Conservation (phyloP, 75 land plant genomes). For the Pinus taeda region DNA sequence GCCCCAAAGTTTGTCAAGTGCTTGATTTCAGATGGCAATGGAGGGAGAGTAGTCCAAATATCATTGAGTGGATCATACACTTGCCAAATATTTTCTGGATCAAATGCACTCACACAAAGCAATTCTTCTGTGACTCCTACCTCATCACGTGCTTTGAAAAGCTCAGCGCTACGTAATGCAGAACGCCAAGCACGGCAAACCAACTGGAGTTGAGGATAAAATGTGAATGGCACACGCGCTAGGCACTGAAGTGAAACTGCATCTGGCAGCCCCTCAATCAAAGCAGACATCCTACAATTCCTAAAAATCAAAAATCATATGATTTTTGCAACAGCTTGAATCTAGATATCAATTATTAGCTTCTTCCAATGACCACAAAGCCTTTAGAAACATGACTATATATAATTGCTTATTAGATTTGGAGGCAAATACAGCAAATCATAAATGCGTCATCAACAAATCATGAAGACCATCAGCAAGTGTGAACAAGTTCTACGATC, state of each 20-base stretch:
- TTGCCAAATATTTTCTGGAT: slow-evolving; percentile 94
- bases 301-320: slow-evolving; percentile 1
- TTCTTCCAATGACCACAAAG: too few species aligned
- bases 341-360: too few species aligned
- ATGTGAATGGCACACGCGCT: slow-evolving; percentile 71
- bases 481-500: too few species aligned
- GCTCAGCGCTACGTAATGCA: slow-evolving; percentile 59
- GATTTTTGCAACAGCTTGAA: too few species aligned
- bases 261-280: slow-evolving; percentile 96
- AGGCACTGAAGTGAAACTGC: slow-evolving; percentile 79
- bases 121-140: slow-evolving; percentile 69
- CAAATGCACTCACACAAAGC: slow-evolving; percentile 76
- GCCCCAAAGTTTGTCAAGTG: slow-evolving; percentile 79
- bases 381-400: too few species aligned
- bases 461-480: too few species aligned
- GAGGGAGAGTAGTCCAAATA: slow-evolving; percentile 73
- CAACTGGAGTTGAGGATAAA: slow-evolving; percentile 58
- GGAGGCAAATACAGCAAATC: too few species aligned
- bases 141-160: slow-evolving; percentile 59
- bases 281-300: slow-evolving; percentile 52
- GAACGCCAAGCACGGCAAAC: slow-evolving; percentile 85
- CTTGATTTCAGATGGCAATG: slow-evolving; percentile 63
- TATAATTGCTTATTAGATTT: too few species aligned
- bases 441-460: too few species aligned
- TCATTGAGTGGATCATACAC: slow-evolving; percentile 79